Conservation (phyloP, 306 rosid species). For the Citrullus amarus region DNA sequence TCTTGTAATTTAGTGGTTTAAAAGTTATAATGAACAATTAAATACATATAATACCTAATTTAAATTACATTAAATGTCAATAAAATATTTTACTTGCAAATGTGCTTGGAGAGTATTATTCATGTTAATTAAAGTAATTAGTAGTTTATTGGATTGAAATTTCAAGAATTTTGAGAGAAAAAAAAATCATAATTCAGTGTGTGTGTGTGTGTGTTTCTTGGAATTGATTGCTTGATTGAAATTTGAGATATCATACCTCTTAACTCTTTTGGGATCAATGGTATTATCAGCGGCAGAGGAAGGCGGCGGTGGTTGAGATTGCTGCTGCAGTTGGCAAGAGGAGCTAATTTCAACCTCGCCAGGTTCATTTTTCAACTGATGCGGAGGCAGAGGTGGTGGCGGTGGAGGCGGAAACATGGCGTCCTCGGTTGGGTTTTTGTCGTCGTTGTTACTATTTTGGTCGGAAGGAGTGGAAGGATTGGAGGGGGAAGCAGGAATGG, state of each 20-base stretch:
- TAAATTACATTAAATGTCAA: too few species aligned
- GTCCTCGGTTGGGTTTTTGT: slow-evolving; percentile 6
- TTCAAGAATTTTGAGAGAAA: too few species aligned
- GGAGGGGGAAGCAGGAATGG: slow-evolving; percentile 27
- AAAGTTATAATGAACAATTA: too few species aligned
- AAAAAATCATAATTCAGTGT: not conserved
- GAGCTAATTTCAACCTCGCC: slow-evolving; percentile 52
- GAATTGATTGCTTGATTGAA: not conserved
- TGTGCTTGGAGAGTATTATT: too few species aligned
- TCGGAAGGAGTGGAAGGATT: slow-evolving; percentile 74
- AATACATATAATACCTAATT: too few species aligned
- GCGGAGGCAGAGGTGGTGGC: slow-evolving; percentile 12
- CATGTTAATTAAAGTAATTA: too few species aligned
- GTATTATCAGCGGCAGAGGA: slow-evolving; percentile 21
- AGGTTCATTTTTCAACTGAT: slow-evolving; percentile 40
- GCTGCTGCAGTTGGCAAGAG: slow-evolving; percentile 13
- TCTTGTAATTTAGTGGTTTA: too few species aligned
- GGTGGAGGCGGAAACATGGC: not conserved
- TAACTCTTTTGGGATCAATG: slow-evolving; percentile 80
- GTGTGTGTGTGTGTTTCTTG: not conserved
- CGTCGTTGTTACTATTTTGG: slow-evolving; percentile 58
- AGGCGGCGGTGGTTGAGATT: slow-evolving; percentile 12
- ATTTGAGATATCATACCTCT: slow-evolving; percentile 39
- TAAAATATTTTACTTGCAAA: too few species aligned
- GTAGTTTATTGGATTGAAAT: too few species aligned